A percentile compares a stretch with the other conserved stretches of the same genome.
Evolutionary conservation across 2,329 filamentous ascomycete genomes (phyloP).

Genomic region (Calonectria crousiana): DNA sequence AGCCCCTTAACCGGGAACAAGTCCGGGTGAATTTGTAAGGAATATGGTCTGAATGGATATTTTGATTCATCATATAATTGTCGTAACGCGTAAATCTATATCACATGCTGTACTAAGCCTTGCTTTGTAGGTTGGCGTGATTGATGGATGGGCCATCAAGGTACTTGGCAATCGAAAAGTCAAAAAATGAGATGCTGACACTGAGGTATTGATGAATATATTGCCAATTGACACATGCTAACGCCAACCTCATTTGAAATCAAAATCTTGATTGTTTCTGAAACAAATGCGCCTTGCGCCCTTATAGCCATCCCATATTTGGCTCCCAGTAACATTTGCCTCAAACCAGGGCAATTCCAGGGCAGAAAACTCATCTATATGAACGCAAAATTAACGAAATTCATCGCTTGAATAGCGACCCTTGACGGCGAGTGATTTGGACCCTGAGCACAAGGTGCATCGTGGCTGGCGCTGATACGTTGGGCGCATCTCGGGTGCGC

Average conservation of each 20-base stretch:
- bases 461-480: conserved; percentile 7
- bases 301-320: not conserved
- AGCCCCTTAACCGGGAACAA: not conserved
- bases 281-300: conserved; percentile 1
- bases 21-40: not conserved
- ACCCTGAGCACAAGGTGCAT: not conserved
- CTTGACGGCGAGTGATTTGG: not conserved
- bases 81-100: not conserved
- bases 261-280: not conserved
- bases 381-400: not conserved
- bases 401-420: conserved; percentile 5
- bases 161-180: not conserved
- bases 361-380: not conserved
- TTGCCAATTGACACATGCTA: not conserved
- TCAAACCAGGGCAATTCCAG: not conserved
- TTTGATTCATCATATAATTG: not conserved
- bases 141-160: not conserved
- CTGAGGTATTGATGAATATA: not conserved
- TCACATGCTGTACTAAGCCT: not conserved
- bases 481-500: not conserved
- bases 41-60: not conserved
- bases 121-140: not conserved
- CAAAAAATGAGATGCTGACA: not conserved
- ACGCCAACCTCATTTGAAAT: too few relatives aligned
- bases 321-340: not conserved